Evolutionary conservation across 202 grass and related monocot genomes (phyloP).

Genomic region (Zizania palustris): DNA sequence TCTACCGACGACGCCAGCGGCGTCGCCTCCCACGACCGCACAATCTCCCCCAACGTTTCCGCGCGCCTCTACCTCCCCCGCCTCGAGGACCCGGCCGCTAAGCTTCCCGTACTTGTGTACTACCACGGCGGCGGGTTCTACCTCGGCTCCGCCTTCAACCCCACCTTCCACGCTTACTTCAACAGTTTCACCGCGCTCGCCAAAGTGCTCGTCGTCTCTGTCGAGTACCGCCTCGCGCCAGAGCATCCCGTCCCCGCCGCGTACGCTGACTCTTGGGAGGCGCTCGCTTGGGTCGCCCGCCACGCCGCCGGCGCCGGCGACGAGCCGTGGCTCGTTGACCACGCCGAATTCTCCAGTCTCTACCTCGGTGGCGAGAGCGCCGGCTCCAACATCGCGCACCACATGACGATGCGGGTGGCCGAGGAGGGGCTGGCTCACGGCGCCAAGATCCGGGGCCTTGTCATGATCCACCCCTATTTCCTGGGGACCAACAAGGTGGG

Average conservation of each 20-base stretch:
- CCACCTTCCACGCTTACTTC: conserved; percentile 70
- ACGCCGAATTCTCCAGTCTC: conserved; percentile 61
- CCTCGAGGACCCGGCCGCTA: neutral
- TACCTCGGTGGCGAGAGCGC: conserved; percentile 73
- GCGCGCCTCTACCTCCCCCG: conserved; percentile 57
- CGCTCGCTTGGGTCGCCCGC: conserved; percentile 60
- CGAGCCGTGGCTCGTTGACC: conserved; percentile 50
- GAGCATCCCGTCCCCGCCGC: conserved; percentile 80
- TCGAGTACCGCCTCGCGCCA: conserved; percentile 87
- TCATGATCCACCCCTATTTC: conserved; percentile 80
- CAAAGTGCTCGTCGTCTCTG: conserved; percentile 70
- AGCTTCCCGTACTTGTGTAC: conserved; percentile 75
- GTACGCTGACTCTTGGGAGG: conserved; percentile 71
- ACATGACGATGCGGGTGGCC: conserved; percentile 58
- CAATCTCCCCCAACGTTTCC: conserved; percentile 52
- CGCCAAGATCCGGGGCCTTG: conserved; percentile 57
- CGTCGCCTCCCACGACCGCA: conserved; percentile 52
- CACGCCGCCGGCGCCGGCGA: conserved; percentile 5
- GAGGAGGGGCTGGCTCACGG: conserved; percentile 43
- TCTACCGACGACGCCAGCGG: conserved; percentile 48
- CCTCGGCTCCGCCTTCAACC: conserved; percentile 75
- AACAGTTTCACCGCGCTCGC: conserved; percentile 58
- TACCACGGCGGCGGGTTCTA: conserved; percentile 92
- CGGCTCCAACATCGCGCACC: conserved; percentile 73
- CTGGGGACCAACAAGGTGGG: conserved; percentile 53